phyloP scores from a whole-genome alignment of 345 rosid species.

The Euphorbia peplus region DNA sequence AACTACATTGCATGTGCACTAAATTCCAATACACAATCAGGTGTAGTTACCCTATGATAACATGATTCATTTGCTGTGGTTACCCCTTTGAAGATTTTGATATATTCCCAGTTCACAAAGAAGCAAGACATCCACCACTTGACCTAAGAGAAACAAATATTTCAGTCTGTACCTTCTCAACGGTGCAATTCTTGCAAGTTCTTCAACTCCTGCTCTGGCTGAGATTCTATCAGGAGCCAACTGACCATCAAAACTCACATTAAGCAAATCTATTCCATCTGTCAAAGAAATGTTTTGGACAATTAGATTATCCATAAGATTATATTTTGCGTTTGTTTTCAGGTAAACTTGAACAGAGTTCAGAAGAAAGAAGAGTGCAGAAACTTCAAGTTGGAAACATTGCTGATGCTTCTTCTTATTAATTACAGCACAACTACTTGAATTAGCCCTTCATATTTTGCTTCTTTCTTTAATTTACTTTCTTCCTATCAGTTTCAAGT shows the following conservation, averaged over 20 bases:
- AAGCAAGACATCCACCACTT: not conserved
- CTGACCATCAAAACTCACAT: slow-evolving; percentile 86
- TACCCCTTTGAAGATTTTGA: not conserved
- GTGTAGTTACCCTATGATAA: not conserved
- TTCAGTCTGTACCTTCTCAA: slow-evolving; percentile 50
- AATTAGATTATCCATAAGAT: slow-evolving; percentile 6
- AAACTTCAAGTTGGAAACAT: not conserved
- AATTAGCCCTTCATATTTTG: not conserved
- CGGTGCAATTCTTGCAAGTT: slow-evolving; percentile 69
- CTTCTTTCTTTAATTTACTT: not conserved
- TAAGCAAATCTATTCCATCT: slow-evolving; percentile 90
- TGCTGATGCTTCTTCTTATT: not conserved
- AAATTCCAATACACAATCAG: not conserved
- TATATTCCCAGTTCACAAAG: not conserved
- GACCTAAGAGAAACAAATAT: slow-evolving; percentile 2
- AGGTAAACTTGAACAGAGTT: not conserved
- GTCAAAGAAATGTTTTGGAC: slow-evolving; percentile 20
- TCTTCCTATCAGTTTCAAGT: not conserved
- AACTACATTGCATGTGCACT: too few species aligned
- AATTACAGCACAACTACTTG: not conserved
- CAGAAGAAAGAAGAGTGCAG: not conserved
- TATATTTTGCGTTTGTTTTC: not conserved
- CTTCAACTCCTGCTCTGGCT: slow-evolving; percentile 67
- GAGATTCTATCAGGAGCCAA: slow-evolving; percentile 91
- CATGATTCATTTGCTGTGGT: too few species aligned